These are phyloP conservation scores for Dacryopinax primogenitus DNA, from an alignment of 768 basidiomycete species.

Conservation along the genomic window DNA sequence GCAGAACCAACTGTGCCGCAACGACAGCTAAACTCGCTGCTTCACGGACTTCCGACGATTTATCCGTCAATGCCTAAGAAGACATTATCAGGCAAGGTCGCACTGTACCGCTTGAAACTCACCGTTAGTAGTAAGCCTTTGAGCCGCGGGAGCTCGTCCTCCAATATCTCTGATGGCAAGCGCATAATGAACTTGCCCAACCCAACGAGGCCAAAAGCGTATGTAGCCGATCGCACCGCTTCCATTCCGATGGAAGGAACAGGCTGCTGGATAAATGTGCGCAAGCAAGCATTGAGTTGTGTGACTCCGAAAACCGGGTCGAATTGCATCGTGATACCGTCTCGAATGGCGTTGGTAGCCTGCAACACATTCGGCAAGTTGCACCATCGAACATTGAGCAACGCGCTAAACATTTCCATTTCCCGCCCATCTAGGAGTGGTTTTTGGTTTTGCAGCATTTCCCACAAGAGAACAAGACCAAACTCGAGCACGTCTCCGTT, in stretches of 20 bases:
- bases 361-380: constrained; percentile 49
- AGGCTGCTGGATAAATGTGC: constrained; percentile 46
- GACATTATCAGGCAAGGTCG: constrained; percentile 36
- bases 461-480: constrained; percentile 71
- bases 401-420: constrained; percentile 54
- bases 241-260: constrained; percentile 33
- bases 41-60: constrained; percentile 51
- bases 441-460: constrained; percentile 64
- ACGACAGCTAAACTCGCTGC: constrained; percentile 72
- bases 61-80: constrained; percentile 11
- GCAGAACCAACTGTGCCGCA: constrained; percentile 67
- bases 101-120: constrained; percentile 19
- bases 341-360: constrained; percentile 70
- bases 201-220: constrained; percentile 73
- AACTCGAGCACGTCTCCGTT: constrained; percentile 55
- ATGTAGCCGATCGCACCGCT: constrained; percentile 49
- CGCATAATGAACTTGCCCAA: constrained; percentile 71
- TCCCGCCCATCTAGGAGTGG: constrained; percentile 66
- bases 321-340: constrained; percentile 53
- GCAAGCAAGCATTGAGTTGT: constrained; percentile 62
- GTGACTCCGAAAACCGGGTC: constrained; percentile 79
- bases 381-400: constrained; percentile 49
- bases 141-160: constrained; percentile 73
- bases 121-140: constrained; percentile 58
- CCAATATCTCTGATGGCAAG: constrained; percentile 69